A percentile compares a stretch with the other conserved stretches of the same genome.
phyloP scores from a whole-genome alignment of 208 protist species.

The Leishmania major region DNA sequence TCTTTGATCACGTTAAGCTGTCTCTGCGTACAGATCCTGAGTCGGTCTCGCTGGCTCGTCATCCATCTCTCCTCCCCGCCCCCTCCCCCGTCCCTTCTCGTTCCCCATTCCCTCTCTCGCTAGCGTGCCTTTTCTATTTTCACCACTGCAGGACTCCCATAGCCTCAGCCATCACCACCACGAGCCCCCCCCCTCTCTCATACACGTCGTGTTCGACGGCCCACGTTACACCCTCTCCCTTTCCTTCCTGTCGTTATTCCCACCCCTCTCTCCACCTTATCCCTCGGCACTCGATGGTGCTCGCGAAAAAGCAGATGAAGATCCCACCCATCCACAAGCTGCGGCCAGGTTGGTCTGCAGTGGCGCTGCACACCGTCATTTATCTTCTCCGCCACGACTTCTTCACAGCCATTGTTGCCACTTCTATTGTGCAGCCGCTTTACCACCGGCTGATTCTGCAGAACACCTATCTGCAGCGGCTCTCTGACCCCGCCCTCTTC shows the following conservation, averaged over 20 bases:
- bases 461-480: slow-evolving; percentile 10
- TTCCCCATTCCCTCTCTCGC: slow-evolving; percentile 1
- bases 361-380: slow-evolving; percentile 19
- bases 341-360: slow-evolving; percentile 22
- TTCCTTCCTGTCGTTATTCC: not conserved
- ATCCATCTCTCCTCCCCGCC: not conserved
- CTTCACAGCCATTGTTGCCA: slow-evolving; percentile 25
- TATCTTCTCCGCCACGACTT: slow-evolving; percentile 39
- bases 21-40: not conserved
- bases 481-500: slow-evolving; percentile 26
- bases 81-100: not conserved
- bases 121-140: not conserved
- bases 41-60: not conserved
- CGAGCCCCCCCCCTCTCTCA: not conserved
- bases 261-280: not conserved
- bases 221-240: not conserved
- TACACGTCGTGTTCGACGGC: not conserved
- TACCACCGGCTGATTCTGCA: slow-evolving; percentile 29
- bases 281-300: not conserved
- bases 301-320: slow-evolving; percentile 10
- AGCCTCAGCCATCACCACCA: not conserved
- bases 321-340: slow-evolving; percentile 32
- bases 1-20: slow-evolving; percentile 6
- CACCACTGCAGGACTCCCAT: not conserved
- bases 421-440: slow-evolving; percentile 40